Evolutionary conservation across 23 red algal genomes (phyloP).

Genomic region (Gracilaria domingensis): DNA sequence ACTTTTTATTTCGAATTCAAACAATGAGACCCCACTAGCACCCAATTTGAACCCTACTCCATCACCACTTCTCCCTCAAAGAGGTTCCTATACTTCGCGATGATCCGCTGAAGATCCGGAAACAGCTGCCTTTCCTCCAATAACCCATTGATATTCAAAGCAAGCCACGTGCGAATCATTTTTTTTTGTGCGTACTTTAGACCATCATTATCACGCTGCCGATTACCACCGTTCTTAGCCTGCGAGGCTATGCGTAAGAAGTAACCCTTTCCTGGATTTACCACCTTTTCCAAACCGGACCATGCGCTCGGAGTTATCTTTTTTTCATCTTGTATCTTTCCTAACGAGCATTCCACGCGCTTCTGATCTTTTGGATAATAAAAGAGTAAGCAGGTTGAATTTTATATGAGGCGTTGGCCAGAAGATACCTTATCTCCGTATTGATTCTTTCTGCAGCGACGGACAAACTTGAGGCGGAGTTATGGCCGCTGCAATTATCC

Average conservation of each 20-base stretch:
- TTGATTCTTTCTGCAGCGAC: no score
- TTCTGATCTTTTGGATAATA: constrained; percentile 28
- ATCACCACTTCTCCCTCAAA: not conserved
- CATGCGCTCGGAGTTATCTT: not conserved
- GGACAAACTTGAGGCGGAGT: no score
- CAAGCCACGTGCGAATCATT: not conserved
- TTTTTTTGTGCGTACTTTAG: not conserved
- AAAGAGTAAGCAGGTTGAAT: constrained; percentile 30
- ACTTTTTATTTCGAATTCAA: not conserved
- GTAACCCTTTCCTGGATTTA: not conserved
- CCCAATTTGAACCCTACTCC: not conserved
- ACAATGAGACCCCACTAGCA: not conserved
- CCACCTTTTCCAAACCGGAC: not conserved
- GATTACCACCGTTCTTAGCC: not conserved
- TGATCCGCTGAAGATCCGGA: not conserved
- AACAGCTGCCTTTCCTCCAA: not conserved
- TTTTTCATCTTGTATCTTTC: not conserved
- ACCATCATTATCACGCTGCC: not conserved
- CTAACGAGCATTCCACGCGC: constrained; percentile 2
- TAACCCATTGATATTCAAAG: not conserved
- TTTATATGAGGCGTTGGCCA: no score
- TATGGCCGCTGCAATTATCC: no score
- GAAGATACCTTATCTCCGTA: no score
- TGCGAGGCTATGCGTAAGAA: not conserved
- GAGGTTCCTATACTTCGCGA: not conserved